Conservation (phyloP, 1,284 basidiomycete species). For the Moesziomyces sp. region DNA sequence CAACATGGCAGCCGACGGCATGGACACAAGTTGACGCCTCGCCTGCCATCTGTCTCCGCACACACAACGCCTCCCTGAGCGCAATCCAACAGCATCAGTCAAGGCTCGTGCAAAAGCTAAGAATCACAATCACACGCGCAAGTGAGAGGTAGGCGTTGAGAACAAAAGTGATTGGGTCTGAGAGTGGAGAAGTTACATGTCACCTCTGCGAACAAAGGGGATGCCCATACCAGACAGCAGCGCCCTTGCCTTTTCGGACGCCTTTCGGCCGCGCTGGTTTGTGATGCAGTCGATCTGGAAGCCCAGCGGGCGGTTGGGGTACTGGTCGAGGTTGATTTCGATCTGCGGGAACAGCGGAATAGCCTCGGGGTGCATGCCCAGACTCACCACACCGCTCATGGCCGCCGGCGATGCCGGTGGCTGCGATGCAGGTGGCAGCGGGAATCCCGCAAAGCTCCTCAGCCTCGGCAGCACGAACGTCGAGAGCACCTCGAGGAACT, state of each 20-base stretch:
- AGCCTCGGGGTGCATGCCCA: constrained; percentile 85
- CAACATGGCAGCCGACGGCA: constrained; percentile 37
- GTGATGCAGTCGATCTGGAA: constrained; percentile 67
- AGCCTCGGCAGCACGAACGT: constrained; percentile 94
- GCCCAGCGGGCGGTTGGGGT: constrained; percentile 60
- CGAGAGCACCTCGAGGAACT: constrained; percentile 86
- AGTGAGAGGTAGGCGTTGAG: background rate
- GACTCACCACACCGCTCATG: constrained; percentile 85
- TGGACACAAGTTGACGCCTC: constrained; percentile 45
- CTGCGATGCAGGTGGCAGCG: constrained; percentile 73
- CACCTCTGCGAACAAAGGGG: constrained; percentile 63
- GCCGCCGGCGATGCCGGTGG: constrained; percentile 72
- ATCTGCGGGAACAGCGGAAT: constrained; percentile 85
- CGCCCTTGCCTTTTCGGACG: constrained; percentile 60
- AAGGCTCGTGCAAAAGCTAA: no score
- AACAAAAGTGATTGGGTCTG: background rate
- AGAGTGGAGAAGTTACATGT: constrained; percentile 25
- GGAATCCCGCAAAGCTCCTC: constrained; percentile 86
- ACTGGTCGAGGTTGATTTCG: constrained; percentile 66
- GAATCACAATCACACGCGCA: no score
- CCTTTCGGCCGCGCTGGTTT: constrained; percentile 62
- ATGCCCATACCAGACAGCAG: constrained; percentile 63
- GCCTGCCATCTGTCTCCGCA: no score
- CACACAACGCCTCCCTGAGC: no score
- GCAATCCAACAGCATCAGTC: no score